These are phyloP conservation scores for Stachybotrys echinatus DNA, from an alignment of 2,329 filamentous ascomycete species.

Conservation along the genomic window DNA sequence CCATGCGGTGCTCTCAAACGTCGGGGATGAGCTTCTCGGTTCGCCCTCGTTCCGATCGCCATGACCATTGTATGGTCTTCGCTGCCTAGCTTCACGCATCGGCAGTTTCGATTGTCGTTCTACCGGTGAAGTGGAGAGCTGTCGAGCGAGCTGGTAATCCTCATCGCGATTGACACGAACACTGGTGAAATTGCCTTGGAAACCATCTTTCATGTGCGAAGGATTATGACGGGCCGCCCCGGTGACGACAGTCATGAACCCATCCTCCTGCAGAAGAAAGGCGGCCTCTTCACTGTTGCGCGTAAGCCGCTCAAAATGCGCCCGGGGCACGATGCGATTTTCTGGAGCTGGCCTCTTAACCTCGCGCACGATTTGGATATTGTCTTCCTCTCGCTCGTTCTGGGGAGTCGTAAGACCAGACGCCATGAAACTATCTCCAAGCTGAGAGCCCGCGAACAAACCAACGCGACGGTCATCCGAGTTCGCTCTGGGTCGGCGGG, in stretches of 20 bases:
- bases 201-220: conserved; percentile 26
- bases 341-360: not conserved
- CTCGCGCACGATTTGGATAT: not conserved
- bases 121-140: conserved; percentile 16
- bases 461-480: conserved; percentile 13
- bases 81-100: conserved; percentile 28
- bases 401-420: conserved; percentile 31
- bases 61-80: conserved; percentile 16
- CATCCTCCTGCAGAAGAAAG: conserved; percentile 30
- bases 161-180: conserved; percentile 10
- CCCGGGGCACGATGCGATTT: not conserved
- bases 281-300: conserved; percentile 10
- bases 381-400: conserved; percentile 20
- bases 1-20: conserved; percentile 13
- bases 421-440: conserved; percentile 33
- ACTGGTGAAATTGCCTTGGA: conserved; percentile 16
- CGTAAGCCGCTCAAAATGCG: conserved; percentile 6
- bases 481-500: conserved; percentile 9
- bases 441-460: conserved; percentile 32
- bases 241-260: conserved; percentile 28
- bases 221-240: conserved; percentile 16
- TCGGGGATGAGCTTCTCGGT: conserved; percentile 18
- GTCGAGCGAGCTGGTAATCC: conserved; percentile 10
- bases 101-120: conserved; percentile 28
- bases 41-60: conserved; percentile 12